These are phyloP conservation scores for Colletotrichum tropicicola DNA, from an alignment of 2,329 filamentous ascomycete genomes.

Conservation along the genomic window DNA sequence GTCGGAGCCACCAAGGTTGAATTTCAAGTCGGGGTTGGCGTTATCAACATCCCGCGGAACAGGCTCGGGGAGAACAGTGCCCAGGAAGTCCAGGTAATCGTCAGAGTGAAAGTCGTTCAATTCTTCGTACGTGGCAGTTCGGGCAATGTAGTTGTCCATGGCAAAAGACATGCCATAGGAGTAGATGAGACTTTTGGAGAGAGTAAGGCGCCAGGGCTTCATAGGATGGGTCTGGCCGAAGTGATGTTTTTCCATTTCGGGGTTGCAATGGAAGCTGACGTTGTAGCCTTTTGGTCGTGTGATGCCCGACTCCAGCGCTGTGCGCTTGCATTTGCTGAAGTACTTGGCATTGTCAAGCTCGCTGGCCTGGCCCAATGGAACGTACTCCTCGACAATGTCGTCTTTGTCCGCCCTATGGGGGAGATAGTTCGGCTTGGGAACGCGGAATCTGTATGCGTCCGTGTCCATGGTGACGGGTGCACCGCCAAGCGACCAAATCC, in stretches of 20 bases:
- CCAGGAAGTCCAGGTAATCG: conserved; percentile 92
- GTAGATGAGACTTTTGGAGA: conserved; percentile 94
- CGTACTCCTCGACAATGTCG: conserved; percentile 61
- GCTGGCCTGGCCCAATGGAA: conserved; percentile 58
- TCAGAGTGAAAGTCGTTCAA: conserved; percentile 85
- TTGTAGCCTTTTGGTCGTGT: conserved; percentile 84
- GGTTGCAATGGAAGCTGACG: conserved; percentile 96
- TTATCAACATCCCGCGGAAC: conserved; percentile 73
- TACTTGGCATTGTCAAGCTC: conserved; percentile 66
- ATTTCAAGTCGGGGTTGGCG: conserved; percentile 71
- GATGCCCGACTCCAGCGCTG: conserved; percentile 73
- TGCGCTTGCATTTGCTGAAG: conserved; percentile 65
- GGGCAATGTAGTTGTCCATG: conserved; percentile 92
- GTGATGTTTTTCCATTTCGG: conserved; percentile 94
- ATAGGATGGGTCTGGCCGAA: conserved; percentile 98
- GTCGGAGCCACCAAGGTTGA: conserved; percentile 90
- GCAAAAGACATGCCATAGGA: conserved; percentile 95
- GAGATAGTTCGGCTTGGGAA: conserved; percentile 68
- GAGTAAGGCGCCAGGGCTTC: conserved; percentile 97
- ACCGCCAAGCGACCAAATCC: conserved; percentile 16
- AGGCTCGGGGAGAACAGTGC: conserved; percentile 72
- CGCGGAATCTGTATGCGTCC: conserved; percentile 56
- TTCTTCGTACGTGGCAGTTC: conserved; percentile 87
- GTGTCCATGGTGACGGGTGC: conserved; percentile 24
- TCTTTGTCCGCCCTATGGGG: conserved; percentile 63